Conservation (phyloP, 208 protist genomes). For the Pavlovales sp. region DNA sequence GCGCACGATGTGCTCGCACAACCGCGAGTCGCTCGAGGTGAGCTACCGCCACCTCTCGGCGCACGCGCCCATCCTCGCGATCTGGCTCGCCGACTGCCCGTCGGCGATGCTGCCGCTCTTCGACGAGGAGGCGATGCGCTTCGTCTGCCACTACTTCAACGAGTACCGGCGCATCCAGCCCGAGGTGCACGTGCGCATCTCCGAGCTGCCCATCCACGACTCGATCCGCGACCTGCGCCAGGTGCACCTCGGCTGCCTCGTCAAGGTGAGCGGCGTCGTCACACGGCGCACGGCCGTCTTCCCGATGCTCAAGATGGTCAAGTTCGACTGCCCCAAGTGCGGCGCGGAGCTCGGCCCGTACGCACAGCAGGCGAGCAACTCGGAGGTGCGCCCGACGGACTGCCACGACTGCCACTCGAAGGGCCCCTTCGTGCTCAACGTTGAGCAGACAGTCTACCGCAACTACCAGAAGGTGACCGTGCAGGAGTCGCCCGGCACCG, state of each 20-base stretch:
- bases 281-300: constrained; percentile 94
- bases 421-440: constrained; percentile 57
- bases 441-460: constrained; percentile 88
- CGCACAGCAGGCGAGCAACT: background rate
- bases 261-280: constrained; percentile 95
- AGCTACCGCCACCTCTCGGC: constrained; percentile 84
- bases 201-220: constrained; percentile 89
- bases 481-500: constrained; percentile 96
- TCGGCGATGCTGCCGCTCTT: constrained; percentile 93
- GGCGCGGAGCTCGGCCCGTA: constrained; percentile 47
- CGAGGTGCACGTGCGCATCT: constrained; percentile 91
- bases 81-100: constrained; percentile 93
- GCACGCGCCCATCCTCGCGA: constrained; percentile 77
- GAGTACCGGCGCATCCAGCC: constrained; percentile 82
- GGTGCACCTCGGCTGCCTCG: constrained; percentile 92
- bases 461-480: constrained; percentile 96
- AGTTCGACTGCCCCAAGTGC: constrained; percentile 71
- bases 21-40: constrained; percentile 79
- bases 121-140: constrained; percentile 82
- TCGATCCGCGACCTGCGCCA: constrained; percentile 94
- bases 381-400: background rate
- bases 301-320: constrained; percentile 91
- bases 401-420: constrained; percentile 59
- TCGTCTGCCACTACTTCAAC: constrained; percentile 78
- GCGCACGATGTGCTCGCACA: constrained; percentile 48